Evolutionary conservation across 2,329 filamentous ascomycete species (phyloP), one percentile per base, ranked within the genome.

Genomic region (Podosphaera xanthii): DNA sequence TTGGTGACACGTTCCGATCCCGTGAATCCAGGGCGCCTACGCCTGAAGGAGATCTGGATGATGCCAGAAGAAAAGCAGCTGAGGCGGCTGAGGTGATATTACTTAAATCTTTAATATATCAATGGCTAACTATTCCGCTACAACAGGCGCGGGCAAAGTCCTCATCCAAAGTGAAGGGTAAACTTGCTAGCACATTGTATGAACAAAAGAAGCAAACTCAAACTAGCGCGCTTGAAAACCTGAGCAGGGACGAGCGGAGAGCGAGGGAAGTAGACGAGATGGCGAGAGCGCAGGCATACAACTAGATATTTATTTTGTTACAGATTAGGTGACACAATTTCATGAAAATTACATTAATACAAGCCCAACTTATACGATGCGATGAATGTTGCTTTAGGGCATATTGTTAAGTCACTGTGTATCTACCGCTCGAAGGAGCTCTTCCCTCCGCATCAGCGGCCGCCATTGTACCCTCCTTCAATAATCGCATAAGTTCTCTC

Each of bases 391-490:
- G n/a, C 10, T 14, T 22, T 22, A 22, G 22, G 22, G 22, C 22
- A 22, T 22, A 22, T 22, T 52, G 63, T 72, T 75, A 94, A 60
- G 88, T 81, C 67, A 97, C 88, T 53, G 81, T 94, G 69, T 97
- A 98, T 66, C 90, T 80, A 60, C 87, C 87, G 67, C 83, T 84
- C 31, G 82, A 82, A 0, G 87, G 86, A 12, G 85, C 84, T 63
- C 89, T 79, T 61, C 81, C 83, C 69, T 92, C 85, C n/a, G 86
- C 84, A 66, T 96, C 90, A 34, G 85, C 87, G 9, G 90, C 89
- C 12, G 88, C 88, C 67, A 94, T 81, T 0, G 90, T 95, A 10
- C 87, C 92, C 71, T 97, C 92, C 69, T 85, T 88, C 65, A 98
- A 73, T 67, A 96, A 74, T 54, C 90, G 80, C 69, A 89, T 91